Percentiles rank a stretch among this genome's conserved stretches.
These are phyloP conservation scores for Monosporozyma siamensis DNA, from an alignment of 805 yeast species.

Conservation along the genomic window DNA sequence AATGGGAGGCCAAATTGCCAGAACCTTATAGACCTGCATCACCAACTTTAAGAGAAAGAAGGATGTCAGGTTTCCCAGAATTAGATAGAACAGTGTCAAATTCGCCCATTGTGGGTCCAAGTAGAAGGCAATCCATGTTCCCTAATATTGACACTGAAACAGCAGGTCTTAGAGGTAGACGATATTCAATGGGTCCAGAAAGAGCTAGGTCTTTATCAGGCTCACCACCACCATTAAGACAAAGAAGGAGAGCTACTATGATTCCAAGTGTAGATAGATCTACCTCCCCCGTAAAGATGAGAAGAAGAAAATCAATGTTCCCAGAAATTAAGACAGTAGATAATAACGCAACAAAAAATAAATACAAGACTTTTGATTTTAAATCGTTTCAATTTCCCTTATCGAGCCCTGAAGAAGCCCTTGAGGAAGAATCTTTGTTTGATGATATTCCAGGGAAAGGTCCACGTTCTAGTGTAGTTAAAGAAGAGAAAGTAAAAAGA, in stretches of 20 bases:
- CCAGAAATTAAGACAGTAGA: not conserved
- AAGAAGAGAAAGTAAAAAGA: constrained; percentile 1
- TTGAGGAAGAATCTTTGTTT: not conserved
- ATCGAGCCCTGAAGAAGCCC: not conserved
- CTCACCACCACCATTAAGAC: not conserved
- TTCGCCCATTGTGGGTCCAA: not conserved
- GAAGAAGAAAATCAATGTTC: constrained; percentile 1
- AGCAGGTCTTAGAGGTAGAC: not conserved
- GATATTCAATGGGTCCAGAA: not conserved
- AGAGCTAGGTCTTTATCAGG: not conserved
- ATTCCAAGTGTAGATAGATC: not conserved
- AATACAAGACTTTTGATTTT: constrained; percentile 1
- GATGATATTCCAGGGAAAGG: not conserved
- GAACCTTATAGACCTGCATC: constrained; percentile 1
- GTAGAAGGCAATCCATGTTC: not conserved
- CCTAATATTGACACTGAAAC: not conserved
- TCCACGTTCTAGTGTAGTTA: not conserved
- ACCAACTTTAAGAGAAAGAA: not conserved
- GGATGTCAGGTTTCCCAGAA: not conserved
- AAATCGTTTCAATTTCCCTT: constrained; percentile 1
- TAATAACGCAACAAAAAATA: not conserved
- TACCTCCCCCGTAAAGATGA: not conserved
- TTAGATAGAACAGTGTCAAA: not conserved
- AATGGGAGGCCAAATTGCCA: not conserved
- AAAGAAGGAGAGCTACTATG: not conserved